Base-by-base conservation (phyloP, 192 early-diverging fungal genomes). In the Phycomyces nitens region DNA sequence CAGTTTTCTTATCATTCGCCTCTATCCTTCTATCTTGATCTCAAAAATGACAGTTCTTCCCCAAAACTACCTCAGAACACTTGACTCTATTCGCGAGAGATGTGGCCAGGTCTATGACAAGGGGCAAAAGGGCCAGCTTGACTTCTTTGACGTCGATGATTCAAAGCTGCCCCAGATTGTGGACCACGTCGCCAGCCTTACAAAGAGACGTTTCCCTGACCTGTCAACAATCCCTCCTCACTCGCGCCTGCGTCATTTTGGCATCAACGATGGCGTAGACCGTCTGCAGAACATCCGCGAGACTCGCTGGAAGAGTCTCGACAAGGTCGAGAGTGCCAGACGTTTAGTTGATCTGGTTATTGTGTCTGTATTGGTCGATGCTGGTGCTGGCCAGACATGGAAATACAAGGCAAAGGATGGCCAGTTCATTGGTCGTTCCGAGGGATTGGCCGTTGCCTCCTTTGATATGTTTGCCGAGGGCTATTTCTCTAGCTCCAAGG, bases 361-460 rank as follows among this genome's bases (percentile, higher is more conserved):
- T 20, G 90, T 94, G 0, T 92, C 91, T 1, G 95, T 97, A 5
- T 81, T 97, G 9, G 76, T 97, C 2, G 95, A 97, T 66, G 95
- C 95, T 3, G 95, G 95, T 0, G 95, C 95, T 0, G 95, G 95
- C 3, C 82, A 82, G 63, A 41, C 70, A 12, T 97, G 94, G 94
- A 79, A 67, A 29, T 97, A 87, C 71, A 68, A 72, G n/a, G 84
- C 89, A 43, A 41, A 51, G 6, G 69, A 70, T 15, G 53, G 80
- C 1, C 77, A 85, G 1, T 24, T 53, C 0, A 69, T 74, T 60
- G 70, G 76, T 23, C 77, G 95, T 22, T 91, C 91, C 0, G 95
- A 97, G 65, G 95, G 94, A 0, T 68, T 97, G 47, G 95, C 88
- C 0, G 71, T 97, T 53, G 95, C 94, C 0, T 88, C 89, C 2